Evolutionary conservation across 2,329 filamentous ascomycete species (phyloP), one percentile per base, ranked within the genome.

Genomic region (Colletotrichum costaricense): DNA sequence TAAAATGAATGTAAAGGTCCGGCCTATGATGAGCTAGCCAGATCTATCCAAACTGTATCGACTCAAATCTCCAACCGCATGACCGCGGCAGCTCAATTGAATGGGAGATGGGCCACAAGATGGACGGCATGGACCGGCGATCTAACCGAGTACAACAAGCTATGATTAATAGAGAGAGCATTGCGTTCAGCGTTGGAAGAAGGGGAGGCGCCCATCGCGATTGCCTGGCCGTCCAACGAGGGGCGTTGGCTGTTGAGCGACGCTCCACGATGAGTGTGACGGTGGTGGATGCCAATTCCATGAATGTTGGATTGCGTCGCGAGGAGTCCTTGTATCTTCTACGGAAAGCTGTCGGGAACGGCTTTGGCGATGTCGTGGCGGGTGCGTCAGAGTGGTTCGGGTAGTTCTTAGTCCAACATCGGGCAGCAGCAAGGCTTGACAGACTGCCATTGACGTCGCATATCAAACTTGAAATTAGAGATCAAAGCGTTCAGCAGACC

Each of bases 31-130:
- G 38, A 67, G 68, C 72, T 74, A 59, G 58, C 69, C 52, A 63
- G 68, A 73, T 71, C 60, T 54, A 65, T 66, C 71, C 66, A 56
- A 49, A 73, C 54, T 67, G 63, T 42, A 72, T 73, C 62, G 59
- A 59, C 69, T 59, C 30, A 54, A 30, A 55, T 42, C 33, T 67
- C 54, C 56, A 55, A 35, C 63, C 28, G 35, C 69, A 58, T 74
- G 56, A 58, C 46, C 60, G 42, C 46, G 63, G 30, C n/a, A 72
- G 30, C 62, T 42, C 30, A 52, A 52, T n/a, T 62, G 52, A 52
- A 28, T 72, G 69, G 22, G 54, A 55, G 55, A 60, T 46, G 54
- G 54, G 49, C 59, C 54, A 64, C 33, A 28, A 8, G 30, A 26
- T 26, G 56, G 35, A 70, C 70, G 46, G 35, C 56, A 56, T 55